Conservation (phyloP, 2,329 filamentous ascomycete species). For the Trichophaea hybrida region DNA sequence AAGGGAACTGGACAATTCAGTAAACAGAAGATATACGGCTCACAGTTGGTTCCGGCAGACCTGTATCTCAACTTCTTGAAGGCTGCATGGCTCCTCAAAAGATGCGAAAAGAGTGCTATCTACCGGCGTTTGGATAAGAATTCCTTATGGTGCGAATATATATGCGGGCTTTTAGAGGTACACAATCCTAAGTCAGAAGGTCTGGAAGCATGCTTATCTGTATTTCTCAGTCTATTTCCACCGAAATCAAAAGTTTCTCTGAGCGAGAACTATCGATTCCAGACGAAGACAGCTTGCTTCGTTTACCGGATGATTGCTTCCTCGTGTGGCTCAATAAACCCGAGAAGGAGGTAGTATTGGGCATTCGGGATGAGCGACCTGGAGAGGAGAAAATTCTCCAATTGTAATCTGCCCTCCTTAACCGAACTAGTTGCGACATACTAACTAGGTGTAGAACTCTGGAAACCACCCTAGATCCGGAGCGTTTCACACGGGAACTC, state of each 20-base stretch:
- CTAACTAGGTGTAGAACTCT: background rate
- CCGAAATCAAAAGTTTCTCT: background rate
- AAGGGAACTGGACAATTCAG: constrained; percentile 1
- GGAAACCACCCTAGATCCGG: background rate
- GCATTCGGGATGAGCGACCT: background rate
- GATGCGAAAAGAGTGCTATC: constrained; percentile 4
- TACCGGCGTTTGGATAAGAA: constrained; percentile 3
- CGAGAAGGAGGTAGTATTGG: background rate
- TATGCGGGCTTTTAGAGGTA: background rate
- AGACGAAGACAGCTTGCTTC: background rate
- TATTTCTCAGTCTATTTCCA: background rate
- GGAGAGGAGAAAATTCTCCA: constrained; percentile 3
- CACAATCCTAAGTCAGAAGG: background rate
- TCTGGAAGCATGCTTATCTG: background rate
- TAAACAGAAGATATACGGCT: background rate
- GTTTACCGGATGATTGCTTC: background rate
- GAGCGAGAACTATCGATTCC: background rate
- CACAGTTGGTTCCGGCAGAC: constrained; percentile 1
- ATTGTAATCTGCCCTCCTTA: background rate
- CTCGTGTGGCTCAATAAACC: background rate
- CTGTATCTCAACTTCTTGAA: constrained; percentile 22
- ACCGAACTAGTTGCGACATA: background rate
- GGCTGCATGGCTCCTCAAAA: constrained; percentile 19
- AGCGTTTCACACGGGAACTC: background rate
- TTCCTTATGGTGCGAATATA: constrained; percentile 13